Evolutionary conservation across 208 protist species (phyloP), one percentile per base, ranked within the genome.

Genomic region (Leishmania braziliensis): DNA sequence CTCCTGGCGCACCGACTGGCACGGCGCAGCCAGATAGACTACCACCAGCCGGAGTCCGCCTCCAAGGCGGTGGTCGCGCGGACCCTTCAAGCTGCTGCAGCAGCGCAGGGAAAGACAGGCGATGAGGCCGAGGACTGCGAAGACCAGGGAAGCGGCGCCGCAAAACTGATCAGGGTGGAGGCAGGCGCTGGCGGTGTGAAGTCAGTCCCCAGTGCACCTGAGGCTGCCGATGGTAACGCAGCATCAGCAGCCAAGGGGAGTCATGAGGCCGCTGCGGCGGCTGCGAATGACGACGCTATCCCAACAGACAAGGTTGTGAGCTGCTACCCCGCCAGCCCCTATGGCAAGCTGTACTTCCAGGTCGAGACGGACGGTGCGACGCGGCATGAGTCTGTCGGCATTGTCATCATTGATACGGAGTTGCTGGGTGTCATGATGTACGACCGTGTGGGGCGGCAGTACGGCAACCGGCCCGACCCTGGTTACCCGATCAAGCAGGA

Each of bases 261-360:
- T 12, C 36, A 26, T 39, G 75, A 53, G 46, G 73, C 20, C 14
- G 77, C 36, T 39, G 36, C 36, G 36, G 36, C 74, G 14, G 79
- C 66, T 6, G 87, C 78, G 12, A 77, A 81, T 26, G 88, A 86
- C 48, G 63, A 80, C 54, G 80, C 50, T 33, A 76, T 84, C 26
- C 80, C 75, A 58, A 58, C 74, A 12, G 75, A 50, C 62, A 65
- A 84, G 16, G 76, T 97, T 0, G 90, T 97, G 18, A 79, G 85
- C 12, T 88, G 89, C 71, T 95, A 94, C 78, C 91, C 93, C 3
- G 89, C 96, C 65, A 97, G 93, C 75, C 89, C 93, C 5, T 83
- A 95, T 77, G 90, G 90, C 3, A 95, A 91, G 78, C 82, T 98
- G 36, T 98, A 98, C 77, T 98, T 97, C 86, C 92, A 98, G 74